phyloP scores from a whole-genome alignment of 2,329 filamentous ascomycete genomes.

The Graphilbum fragrans region DNA sequence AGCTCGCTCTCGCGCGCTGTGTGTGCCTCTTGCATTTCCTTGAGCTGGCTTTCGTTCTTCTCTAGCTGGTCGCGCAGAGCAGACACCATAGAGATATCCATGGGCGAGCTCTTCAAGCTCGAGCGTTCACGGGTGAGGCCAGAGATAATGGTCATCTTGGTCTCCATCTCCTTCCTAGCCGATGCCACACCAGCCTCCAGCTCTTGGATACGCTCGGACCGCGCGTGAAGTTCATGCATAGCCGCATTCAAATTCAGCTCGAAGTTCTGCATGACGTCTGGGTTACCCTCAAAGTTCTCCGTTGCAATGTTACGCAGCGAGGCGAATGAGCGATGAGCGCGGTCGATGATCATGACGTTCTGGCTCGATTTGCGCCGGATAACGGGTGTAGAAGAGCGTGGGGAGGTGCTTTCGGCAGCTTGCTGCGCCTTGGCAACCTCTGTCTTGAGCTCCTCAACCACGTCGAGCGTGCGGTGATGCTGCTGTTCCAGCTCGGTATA shows the following conservation, averaged over 20 bases:
- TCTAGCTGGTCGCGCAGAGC: constrained; percentile 80
- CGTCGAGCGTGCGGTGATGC: constrained; percentile 69
- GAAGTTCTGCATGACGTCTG: constrained; percentile 83
- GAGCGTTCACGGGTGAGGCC: constrained; percentile 87
- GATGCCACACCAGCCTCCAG: constrained; percentile 74
- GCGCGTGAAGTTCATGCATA: constrained; percentile 79
- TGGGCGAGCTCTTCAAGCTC: constrained; percentile 69
- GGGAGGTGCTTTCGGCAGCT: constrained; percentile 43
- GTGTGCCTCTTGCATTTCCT: constrained; percentile 60
- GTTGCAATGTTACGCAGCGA: constrained; percentile 78
- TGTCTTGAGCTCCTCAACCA: constrained; percentile 83
- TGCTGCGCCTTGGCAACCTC: constrained; percentile 70
- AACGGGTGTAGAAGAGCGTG: constrained; percentile 56
- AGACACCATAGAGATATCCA: constrained; percentile 85
- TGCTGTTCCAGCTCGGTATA: constrained; percentile 75
- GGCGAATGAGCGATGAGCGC: constrained; percentile 81
- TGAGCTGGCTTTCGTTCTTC: constrained; percentile 72
- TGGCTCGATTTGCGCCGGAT: constrained; percentile 91
- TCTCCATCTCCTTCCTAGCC: constrained; percentile 91
- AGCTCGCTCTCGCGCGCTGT: constrained; percentile 65
- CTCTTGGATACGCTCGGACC: constrained; percentile 81
- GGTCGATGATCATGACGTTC: constrained; percentile 75
- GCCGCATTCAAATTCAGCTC: constrained; percentile 84
- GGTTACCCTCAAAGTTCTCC: constrained; percentile 72
- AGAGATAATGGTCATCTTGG: constrained; percentile 90